Evolutionary conservation across 257 asterid genomes (phyloP), one percentile per base, ranked within the genome.

Genomic region (Pogostemon cablin): DNA sequence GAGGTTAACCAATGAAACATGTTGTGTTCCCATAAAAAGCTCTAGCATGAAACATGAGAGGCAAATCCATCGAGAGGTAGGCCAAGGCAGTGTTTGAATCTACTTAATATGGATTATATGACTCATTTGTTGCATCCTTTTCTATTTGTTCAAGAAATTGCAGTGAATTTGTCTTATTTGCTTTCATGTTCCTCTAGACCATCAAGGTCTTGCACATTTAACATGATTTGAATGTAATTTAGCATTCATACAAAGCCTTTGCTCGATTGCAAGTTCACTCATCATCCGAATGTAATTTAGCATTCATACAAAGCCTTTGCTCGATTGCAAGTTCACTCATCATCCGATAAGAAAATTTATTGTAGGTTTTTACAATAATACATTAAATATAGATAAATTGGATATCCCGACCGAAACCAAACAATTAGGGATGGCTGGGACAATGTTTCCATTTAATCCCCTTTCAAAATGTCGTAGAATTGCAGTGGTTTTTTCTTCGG

Each of bases 401-500:
- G 37, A 9, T 1, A 25, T 68, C 70, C 32, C 32, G 6, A 12
- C 12, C 32, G 71, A 67, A n/a, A 43, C 58, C 25, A 35, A 39
- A 43, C 43, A 46, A 59, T 65, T 38, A 55, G 2, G 9, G 39
- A 12, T 57, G 56, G 47, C 42, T 7, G 67, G 10, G 43, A 71
- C 50, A 44, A 46, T 25, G 20, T 6, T 25, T 39, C 25, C 60
- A 56, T 69, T 83, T 77, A 90, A 71, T 88, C 67, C 72, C 86
- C 97, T 75, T 86, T 87, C 73, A 93, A 71, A 6, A 93, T 78
- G 80, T 91, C 92, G 71, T 87, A 86, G 72, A 78, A 91, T 67
- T 89, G 96, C 68, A 81, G 4, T 0, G 99, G 96, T 79, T 86
- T 91, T 79, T 86, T 91, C 91, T 79, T 89, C 7, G 88, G 85